These are phyloP conservation scores for Carex scoparia DNA, from an alignment of 176 grass and related monocot species.

Conservation along the genomic window DNA sequence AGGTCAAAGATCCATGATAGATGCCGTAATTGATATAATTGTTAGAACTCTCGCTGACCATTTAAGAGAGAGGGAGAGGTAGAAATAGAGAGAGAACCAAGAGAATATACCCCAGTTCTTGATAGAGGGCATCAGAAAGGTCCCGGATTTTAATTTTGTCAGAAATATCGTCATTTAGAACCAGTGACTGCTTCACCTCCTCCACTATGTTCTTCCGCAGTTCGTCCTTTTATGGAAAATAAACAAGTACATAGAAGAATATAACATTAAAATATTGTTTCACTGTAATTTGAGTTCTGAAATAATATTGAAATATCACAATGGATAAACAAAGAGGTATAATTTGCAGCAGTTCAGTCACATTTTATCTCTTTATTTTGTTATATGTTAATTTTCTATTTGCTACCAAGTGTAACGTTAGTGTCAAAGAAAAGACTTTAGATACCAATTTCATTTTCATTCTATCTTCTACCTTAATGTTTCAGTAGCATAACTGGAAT, in stretches of 20 bases:
- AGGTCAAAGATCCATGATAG: neutral
- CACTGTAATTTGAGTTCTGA: neutral
- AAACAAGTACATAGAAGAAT: neutral
- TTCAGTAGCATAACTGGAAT: neutral
- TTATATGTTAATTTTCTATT: neutral
- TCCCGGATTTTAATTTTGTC: constrained; percentile 80
- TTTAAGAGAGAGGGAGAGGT: neutral
- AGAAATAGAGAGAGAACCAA: neutral
- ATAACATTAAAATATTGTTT: neutral
- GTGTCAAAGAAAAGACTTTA: neutral
- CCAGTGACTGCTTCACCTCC: constrained; percentile 73
- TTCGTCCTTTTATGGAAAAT: constrained; percentile 29
- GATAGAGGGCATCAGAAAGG: constrained; percentile 84
- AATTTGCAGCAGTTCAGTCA: neutral
- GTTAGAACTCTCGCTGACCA: neutral
- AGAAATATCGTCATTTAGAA: constrained; percentile 76
- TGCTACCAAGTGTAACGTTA: neutral
- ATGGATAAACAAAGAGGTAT: neutral
- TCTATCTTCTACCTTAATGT: neutral
- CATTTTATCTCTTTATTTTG: neutral
- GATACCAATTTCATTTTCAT: neutral
- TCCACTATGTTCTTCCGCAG: constrained; percentile 54
- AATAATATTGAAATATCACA: neutral
- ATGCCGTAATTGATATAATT: neutral
- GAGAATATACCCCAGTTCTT: constrained; percentile 63